These are phyloP conservation scores for Citrus mangshanensis DNA, from an alignment of 345 rosid species.

Conservation along the genomic window DNA sequence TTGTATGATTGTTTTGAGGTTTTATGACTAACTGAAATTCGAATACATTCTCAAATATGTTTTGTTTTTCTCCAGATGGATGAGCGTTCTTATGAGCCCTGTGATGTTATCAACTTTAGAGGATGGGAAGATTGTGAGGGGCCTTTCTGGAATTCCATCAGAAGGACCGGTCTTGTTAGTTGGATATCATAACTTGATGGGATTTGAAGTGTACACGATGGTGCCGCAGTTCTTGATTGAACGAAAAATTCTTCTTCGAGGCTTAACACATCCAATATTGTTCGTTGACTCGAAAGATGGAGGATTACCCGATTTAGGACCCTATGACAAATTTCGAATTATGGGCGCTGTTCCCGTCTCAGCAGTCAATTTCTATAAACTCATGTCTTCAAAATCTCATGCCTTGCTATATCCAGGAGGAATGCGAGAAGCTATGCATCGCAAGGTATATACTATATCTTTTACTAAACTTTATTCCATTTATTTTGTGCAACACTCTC, in stretches of 20 bases:
- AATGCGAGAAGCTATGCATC: slow-evolving; percentile 65
- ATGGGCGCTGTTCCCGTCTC: slow-evolving; percentile 75
- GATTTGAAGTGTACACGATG: slow-evolving; percentile 35
- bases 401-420: slow-evolving; percentile 75
- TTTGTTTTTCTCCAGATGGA: slow-evolving; percentile 1
- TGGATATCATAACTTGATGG: slow-evolving; percentile 56
- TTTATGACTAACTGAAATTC: too few species aligned
- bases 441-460: slow-evolving; percentile 34
- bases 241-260: slow-evolving; percentile 42
- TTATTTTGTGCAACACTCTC: too few species aligned
- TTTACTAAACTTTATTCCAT: neutral
- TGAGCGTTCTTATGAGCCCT: slow-evolving; percentile 16
- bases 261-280: slow-evolving; percentile 43
- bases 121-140: slow-evolving; percentile 47
- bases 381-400: slow-evolving; percentile 62
- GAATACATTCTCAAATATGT: neutral
- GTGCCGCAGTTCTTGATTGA: slow-evolving; percentile 25
- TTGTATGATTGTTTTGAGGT: too few species aligned
- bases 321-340: slow-evolving; percentile 33
- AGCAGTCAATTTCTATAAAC: slow-evolving; percentile 51
- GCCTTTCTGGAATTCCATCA: slow-evolving; percentile 51
- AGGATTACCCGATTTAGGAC: slow-evolving; percentile 9
- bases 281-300: slow-evolving; percentile 25
- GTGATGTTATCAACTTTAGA: slow-evolving; percentile 47
- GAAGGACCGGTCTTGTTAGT: slow-evolving; percentile 56